A percentile compares a stretch with the other conserved stretches of the same genome.
Evolutionary conservation across 2,329 filamentous ascomycete genomes (phyloP).

Genomic region (Epichloe typhina): DNA sequence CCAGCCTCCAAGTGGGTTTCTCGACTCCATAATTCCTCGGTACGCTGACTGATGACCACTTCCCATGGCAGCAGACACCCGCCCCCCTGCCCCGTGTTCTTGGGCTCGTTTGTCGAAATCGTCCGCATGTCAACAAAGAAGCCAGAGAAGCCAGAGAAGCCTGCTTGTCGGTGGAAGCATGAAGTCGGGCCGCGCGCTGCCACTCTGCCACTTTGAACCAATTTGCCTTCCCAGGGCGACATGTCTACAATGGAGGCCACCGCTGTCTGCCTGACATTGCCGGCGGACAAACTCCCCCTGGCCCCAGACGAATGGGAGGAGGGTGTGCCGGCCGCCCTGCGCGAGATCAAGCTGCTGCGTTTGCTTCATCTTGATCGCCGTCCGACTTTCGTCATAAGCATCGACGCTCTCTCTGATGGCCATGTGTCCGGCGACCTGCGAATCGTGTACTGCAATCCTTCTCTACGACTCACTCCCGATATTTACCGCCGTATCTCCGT

Average conservation of each 20-base stretch:
- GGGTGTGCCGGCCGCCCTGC: slow-evolving; percentile 5
- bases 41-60: neutral
- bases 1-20: too few relatives aligned
- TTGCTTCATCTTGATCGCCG: slow-evolving; percentile 28
- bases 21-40: neutral
- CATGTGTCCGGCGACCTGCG: slow-evolving; percentile 6
- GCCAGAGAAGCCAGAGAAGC: too few relatives aligned
- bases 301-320: neutral
- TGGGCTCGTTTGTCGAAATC: neutral
- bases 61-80: neutral
- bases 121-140: neutral
- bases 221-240: neutral
- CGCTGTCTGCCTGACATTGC: neutral
- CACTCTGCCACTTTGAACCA: neutral
- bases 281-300: neutral
- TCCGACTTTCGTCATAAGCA: slow-evolving; percentile 26
- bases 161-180: neutral
- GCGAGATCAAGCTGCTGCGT: slow-evolving; percentile 23
- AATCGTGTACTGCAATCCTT: slow-evolving; percentile 25
- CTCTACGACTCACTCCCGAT: slow-evolving; percentile 1
- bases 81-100: too few relatives aligned
- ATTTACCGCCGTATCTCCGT: slow-evolving; percentile 1
- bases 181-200: neutral
- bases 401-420: slow-evolving; percentile 7
- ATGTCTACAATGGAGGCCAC: neutral